Evolutionary conservation across 2,329 filamentous ascomycete species (phyloP).

Genomic region (Dactylellina sp.): DNA sequence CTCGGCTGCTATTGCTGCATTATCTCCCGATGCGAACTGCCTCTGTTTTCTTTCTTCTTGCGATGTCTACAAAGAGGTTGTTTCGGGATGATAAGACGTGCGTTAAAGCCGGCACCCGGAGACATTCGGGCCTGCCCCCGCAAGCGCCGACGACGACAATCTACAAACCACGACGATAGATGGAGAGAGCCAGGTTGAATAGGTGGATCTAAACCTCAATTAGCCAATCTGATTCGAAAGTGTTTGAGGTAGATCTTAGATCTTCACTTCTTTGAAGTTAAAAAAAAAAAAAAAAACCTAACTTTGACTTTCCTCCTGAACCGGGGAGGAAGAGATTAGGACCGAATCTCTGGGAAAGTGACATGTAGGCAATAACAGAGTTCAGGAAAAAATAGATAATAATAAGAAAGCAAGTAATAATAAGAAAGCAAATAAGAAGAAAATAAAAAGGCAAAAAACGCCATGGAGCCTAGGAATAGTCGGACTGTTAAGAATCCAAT

Average conservation of each 20-base stretch:
- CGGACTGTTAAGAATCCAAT: conserved; percentile 41
- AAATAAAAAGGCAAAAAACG: conserved; percentile 27
- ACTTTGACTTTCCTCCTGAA: conserved; percentile 50
- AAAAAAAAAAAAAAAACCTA: conserved; percentile 22
- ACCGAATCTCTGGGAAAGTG: conserved; percentile 52
- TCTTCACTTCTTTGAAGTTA: conserved; percentile 47
- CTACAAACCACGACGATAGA: conserved; percentile 37
- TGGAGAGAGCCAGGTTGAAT: conserved; percentile 22
- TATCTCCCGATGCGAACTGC: conserved; percentile 20
- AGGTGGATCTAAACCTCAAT: conserved; percentile 44
- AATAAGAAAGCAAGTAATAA: neutral
- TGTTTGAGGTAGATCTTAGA: conserved; percentile 57
- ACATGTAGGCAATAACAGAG: neutral
- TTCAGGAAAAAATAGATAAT: too few species aligned
- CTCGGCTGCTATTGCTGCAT: conserved; percentile 44
- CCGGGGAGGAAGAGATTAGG: conserved; percentile 53
- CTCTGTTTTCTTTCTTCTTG: conserved; percentile 18
- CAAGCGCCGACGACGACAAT: conserved; percentile 45
- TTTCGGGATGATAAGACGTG: conserved; percentile 14
- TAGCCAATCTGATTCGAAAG: conserved; percentile 52
- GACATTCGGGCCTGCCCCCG: conserved; percentile 36
- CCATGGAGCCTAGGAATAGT: conserved; percentile 39
- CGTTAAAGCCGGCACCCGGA: conserved; percentile 23
- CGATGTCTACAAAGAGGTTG: conserved; percentile 35
- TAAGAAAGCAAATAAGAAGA: neutral